Evolutionary conservation across 371 early-diverging fungal species (phyloP), one percentile per base, ranked within the genome.

Genomic region (Mucor circinelloides): DNA sequence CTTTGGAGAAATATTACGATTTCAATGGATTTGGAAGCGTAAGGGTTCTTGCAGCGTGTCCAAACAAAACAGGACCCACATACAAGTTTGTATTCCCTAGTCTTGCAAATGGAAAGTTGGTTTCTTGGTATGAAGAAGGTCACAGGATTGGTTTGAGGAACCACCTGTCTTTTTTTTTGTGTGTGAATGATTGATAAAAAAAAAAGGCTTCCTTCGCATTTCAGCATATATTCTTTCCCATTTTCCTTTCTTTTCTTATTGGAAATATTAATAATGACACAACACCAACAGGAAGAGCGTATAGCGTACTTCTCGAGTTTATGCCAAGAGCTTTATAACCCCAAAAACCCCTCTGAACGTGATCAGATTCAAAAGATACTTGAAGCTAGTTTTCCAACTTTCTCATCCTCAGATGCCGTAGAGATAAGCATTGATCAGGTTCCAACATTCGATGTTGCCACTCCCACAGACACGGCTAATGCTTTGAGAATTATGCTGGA

Each of bases 371-470:
- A 94, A 78, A 81, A 80, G 60, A 71, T 87, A 46, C 80, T 95
- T 28, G 90, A 90, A 40, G 82, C 85, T 68, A 86, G 84, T 65
- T 93, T 92, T 58, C 95, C 95, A 23, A 91, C 93, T 28, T 95
- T 93, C 73, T 75, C 87, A 36, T 73, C 84, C 6, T 28, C 60
- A 30, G 32, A 30, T 15, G 10, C 62, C 2, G 28, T 6, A 73
- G 76, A 75, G 25, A 77, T 70, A 63, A 72, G 40, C n/a, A 38
- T 71, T 23, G 64, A 58, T 38, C 60, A 65, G 27, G 44, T 57
- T 36, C 67, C 76, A 56, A 74, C 74, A 10, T 74, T 74, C 52
- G 64, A 69, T 60, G 82, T 91, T 77, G 77, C 66, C 57, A 85
- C 89, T 2, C 93, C 92, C 2, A 79, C 87, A 8, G 90, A 90